Conservation (phyloP, 1,139 yeast species). For the Entelexis sorbosivorans region DNA sequence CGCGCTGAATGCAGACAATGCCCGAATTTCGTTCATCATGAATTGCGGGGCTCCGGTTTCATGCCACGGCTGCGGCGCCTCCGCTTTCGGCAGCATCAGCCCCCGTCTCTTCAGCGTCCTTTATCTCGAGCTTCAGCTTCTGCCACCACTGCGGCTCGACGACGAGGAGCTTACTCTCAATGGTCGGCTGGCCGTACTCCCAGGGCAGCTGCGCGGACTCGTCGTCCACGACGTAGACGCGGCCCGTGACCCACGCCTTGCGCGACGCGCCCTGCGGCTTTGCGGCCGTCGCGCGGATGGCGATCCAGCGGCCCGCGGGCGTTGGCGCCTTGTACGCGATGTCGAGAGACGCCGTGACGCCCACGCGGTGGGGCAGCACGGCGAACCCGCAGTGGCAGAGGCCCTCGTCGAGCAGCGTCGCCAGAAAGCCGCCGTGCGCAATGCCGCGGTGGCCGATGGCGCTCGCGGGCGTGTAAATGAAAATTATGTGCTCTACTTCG, state of each 20-base stretch:
- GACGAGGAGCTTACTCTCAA: slow-evolving; percentile 26
- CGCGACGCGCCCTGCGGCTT: slow-evolving; percentile 52
- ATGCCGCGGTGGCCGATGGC: slow-evolving; percentile 60
- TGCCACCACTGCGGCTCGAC: slow-evolving; percentile 29
- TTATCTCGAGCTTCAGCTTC: slow-evolving; percentile 9
- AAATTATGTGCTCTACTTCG: slow-evolving; percentile 11
- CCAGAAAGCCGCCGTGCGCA: slow-evolving; percentile 77
- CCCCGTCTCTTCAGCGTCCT: background rate
- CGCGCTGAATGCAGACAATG: too few relatives aligned
- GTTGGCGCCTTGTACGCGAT: slow-evolving; percentile 57
- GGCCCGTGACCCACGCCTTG: slow-evolving; percentile 65
- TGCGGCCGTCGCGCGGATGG: slow-evolving; percentile 55
- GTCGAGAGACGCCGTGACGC: slow-evolving; percentile 77
- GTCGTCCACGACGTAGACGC: slow-evolving; percentile 33
- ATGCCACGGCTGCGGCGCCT: too few relatives aligned
- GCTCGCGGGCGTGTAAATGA: slow-evolving; percentile 41
- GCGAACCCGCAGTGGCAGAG: slow-evolving; percentile 82
- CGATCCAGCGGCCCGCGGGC: slow-evolving; percentile 54
- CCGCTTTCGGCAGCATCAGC: too few relatives aligned
- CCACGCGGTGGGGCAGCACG: slow-evolving; percentile 65
- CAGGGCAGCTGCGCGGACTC: slow-evolving; percentile 12
- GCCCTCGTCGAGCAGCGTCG: slow-evolving; percentile 78
- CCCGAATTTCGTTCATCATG: too few relatives aligned
- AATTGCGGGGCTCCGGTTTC: too few relatives aligned
- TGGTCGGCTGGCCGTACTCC: slow-evolving; percentile 12